Conservation (phyloP, 768 basidiomycete species). For the Suillus spraguei region DNA sequence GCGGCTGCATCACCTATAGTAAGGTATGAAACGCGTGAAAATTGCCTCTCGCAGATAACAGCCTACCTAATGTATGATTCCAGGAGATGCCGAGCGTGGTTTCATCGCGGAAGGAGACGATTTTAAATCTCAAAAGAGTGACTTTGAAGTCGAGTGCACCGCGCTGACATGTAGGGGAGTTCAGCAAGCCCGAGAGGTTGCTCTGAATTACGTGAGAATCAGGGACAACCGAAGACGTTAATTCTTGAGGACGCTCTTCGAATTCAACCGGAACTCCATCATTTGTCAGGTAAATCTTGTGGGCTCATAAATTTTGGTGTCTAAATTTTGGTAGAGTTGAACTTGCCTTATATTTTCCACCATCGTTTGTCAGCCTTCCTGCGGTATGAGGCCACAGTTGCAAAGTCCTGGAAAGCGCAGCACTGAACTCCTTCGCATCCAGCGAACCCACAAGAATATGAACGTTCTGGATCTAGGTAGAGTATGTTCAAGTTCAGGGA, state of each 20-base stretch:
- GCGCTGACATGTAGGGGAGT: conserved; percentile 14
- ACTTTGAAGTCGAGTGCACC: conserved; percentile 17
- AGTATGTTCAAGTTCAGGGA: conserved; percentile 2
- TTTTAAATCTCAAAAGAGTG: conserved; percentile 31
- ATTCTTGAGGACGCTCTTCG: conserved; percentile 11
- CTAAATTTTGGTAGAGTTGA: background rate
- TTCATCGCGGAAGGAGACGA: conserved; percentile 25
- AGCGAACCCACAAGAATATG: conserved; percentile 21
- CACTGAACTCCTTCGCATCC: conserved; percentile 20
- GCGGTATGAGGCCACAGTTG: conserved; percentile 30
- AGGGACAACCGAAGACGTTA: conserved; percentile 16
- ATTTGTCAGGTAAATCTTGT: conserved; percentile 27
- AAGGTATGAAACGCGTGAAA: background rate
- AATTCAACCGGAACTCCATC: conserved; percentile 20
- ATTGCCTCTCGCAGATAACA: background rate
- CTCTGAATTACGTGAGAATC: conserved; percentile 31
- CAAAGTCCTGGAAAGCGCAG: conserved; percentile 23
- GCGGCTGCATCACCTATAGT: conserved; percentile 30
- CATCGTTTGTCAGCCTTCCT: conserved; percentile 20
- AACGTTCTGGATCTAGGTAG: conserved; percentile 19
- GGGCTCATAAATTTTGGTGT: conserved; percentile 1
- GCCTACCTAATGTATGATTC: conserved; percentile 36
- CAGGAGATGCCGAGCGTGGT: conserved; percentile 36
- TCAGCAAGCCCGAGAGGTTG: conserved; percentile 21
- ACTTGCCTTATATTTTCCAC: conserved; percentile 22